A percentile compares a stretch with the other conserved stretches of the same genome.
These are phyloP conservation scores for Picocystis salinarum DNA, from an alignment of 139 green algal species.

Conservation along the genomic window DNA sequence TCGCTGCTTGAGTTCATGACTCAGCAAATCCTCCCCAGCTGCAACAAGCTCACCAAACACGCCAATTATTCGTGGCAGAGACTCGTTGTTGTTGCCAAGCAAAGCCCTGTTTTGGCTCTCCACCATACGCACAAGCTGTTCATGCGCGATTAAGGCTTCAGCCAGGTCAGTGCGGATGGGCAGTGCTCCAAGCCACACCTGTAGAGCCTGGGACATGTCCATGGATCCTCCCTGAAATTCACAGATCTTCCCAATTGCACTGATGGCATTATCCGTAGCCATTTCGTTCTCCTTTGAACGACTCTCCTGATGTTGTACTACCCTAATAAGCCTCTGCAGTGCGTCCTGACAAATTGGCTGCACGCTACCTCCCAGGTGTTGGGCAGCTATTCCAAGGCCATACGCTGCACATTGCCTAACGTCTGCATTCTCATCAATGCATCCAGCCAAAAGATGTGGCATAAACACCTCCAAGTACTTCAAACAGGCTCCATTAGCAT, in stretches of 20 bases:
- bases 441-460: conserved; percentile 40
- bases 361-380: conserved; percentile 13
- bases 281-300: conserved; percentile 12
- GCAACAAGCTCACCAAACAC: conserved; percentile 9
- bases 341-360: conserved; percentile 1
- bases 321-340: conserved; percentile 4
- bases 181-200: conserved; percentile 10
- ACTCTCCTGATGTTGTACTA: conserved; percentile 20
- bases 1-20: too few relatives aligned
- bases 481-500: conserved; percentile 8
- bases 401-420: conserved; percentile 81
- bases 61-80: conserved; percentile 3
- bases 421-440: conserved; percentile 27
- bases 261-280: conserved; percentile 22
- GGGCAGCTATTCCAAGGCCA: conserved; percentile 61
- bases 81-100: conserved; percentile 3
- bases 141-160: conserved; percentile 37
- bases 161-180: conserved; percentile 12
- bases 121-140: conserved; percentile 9
- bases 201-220: conserved; percentile 6
- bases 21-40: conserved; percentile 13
- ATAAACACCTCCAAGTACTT: conserved; percentile 36
- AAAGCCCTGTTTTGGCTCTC: conserved; percentile 2
- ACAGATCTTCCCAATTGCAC: conserved; percentile 20
- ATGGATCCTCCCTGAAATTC: conserved; percentile 11